Evolutionary conservation across 805 yeast species (phyloP), one percentile per base, ranked within the genome.

Genomic region (Starmera amethionina): DNA sequence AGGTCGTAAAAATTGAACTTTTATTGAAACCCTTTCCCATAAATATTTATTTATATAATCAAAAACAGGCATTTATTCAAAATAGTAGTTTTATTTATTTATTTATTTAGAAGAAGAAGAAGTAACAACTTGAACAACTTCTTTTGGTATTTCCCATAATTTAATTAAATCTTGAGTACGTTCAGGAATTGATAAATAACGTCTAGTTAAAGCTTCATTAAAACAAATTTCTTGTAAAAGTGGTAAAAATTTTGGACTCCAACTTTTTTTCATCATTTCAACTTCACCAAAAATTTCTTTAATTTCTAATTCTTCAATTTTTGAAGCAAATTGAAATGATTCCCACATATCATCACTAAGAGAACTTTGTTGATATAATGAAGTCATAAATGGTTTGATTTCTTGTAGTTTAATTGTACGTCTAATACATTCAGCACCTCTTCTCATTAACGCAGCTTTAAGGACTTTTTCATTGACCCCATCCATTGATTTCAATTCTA

Each of bases 291-390:
- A 79, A 36, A 87, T 68, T 43, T 81, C 89, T 58, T 78, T 75
- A 47, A 93, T 64, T 60, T 93, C 97, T 25, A 82, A 56, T 52
- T 88, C 95, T 50, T 83, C 82, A 45, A 88, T 58, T 60, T 86
- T 85, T 42, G 73, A 74, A 48, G 86, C 88, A 38, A 86, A 73
- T 48, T 77, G 79, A 60, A 74, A 88, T 51, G 93, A 79, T 58
- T 83, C 82, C 72, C 76, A 82, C 30, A 85, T 67, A 40, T 84
- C 95, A 53, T 93, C 97, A 30, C 97, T 97, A 46, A 93, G 79
- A 14, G 88, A 77, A 0, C 97, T 97, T 40, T 76, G 77, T 55
- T 89, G 90, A 58, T 88, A 89, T 44, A 93, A 67, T 40, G 73
- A 68, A 38, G 73, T 76, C 53, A 87, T 73, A 42, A 71, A 76